Conservation (phyloP, 2,329 filamentous ascomycete genomes). For the Bisporella sp. region DNA sequence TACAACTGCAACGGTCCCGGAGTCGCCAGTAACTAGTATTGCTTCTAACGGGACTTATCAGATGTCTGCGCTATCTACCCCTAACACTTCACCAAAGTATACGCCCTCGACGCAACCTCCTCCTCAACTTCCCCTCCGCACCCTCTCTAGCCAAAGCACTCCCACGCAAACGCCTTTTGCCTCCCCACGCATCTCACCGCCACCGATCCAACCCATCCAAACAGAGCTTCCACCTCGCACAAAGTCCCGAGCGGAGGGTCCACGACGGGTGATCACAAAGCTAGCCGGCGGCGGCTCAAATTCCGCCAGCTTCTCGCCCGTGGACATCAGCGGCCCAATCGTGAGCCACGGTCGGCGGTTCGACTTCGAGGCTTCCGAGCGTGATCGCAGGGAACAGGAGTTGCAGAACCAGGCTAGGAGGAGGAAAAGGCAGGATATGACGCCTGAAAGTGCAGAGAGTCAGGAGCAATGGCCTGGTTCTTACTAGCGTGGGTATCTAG, state of each 20-base stretch:
- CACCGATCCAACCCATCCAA: not conserved
- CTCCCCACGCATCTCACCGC: not conserved
- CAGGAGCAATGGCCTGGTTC: slow-evolving; percentile 20
- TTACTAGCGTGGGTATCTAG: slow-evolving; percentile 7
- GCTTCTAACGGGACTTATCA: not conserved
- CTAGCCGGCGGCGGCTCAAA: slow-evolving; percentile 1
- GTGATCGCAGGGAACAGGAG: slow-evolving; percentile 1
- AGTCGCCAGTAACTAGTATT: not conserved
- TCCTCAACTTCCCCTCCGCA: not conserved
- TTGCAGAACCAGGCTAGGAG: slow-evolving; percentile 3
- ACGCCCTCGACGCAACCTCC: not conserved
- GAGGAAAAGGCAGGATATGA: not conserved
- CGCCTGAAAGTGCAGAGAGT: slow-evolving; percentile 9
- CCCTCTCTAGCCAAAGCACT: not conserved
- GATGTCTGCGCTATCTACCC: not conserved
- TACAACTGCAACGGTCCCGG: not conserved
- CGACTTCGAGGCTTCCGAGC: slow-evolving; percentile 10
- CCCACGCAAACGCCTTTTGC: not conserved
- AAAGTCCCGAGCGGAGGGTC: not conserved
- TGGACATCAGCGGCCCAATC: slow-evolving; percentile 6
- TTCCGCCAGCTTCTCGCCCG: not conserved
- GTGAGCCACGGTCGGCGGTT: slow-evolving; percentile 1
- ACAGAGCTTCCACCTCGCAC: not conserved
- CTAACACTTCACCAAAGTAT: not conserved
- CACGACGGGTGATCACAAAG: not conserved